Conservation (phyloP, 192 early-diverging fungal genomes). For the Kickxella alabastrina region DNA sequence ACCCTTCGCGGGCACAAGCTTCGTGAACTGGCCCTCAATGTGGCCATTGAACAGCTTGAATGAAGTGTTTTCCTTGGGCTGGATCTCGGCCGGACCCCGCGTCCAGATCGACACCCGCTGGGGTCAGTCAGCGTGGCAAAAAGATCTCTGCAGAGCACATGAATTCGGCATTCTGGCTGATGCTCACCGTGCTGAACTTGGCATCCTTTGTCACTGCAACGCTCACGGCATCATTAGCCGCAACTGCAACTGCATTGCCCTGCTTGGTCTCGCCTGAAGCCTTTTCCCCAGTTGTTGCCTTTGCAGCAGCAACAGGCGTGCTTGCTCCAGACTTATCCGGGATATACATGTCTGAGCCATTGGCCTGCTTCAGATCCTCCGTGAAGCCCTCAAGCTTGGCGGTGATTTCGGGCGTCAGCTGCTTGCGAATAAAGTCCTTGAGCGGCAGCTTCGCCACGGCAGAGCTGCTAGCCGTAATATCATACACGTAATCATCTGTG, state of each 20-base stretch:
- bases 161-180: constrained; percentile 77
- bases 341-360: constrained; percentile 83
- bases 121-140: constrained; percentile 79
- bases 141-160: constrained; percentile 75
- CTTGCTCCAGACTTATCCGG: constrained; percentile 33
- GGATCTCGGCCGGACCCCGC: constrained; percentile 62
- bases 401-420: constrained; percentile 60
- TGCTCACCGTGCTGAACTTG: constrained; percentile 58
- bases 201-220: constrained; percentile 19
- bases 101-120: constrained; percentile 77
- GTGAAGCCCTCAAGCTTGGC: constrained; percentile 63
- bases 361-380: constrained; percentile 66
- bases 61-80: constrained; percentile 55
- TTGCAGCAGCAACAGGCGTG: too few relatives aligned
- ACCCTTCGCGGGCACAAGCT: constrained; percentile 67
- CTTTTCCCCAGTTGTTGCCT: too few relatives aligned
- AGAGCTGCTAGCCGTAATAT: constrained; percentile 56
- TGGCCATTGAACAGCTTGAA: constrained; percentile 88
- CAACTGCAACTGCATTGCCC: constrained; percentile 4
- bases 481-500: constrained; percentile 75
- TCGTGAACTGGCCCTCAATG: constrained; percentile 72
- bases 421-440: constrained; percentile 66
- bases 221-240: constrained; percentile 2
- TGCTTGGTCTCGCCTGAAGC: constrained; percentile 26
- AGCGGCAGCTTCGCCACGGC: constrained; percentile 36